Conservation (phyloP, 306 rosid species). For the Trifolium subterraneum region DNA sequence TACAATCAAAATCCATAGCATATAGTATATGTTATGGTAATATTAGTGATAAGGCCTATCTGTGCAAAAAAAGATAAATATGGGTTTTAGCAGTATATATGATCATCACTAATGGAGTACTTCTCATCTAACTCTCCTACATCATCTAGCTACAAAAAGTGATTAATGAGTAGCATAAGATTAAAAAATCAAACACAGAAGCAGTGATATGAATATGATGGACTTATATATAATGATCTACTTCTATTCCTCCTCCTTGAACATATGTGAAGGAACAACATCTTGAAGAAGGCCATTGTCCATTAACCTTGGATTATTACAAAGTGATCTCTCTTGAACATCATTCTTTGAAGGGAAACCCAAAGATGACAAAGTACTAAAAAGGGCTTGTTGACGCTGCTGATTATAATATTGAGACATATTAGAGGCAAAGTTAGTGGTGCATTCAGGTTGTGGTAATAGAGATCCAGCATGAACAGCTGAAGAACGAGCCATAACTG, state of each 20-base stretch:
- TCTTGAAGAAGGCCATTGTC: constrained; percentile 86
- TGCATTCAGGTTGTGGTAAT: not conserved
- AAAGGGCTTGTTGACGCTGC: constrained; percentile 37
- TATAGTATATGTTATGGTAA: too few relatives aligned
- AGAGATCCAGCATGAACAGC: not conserved
- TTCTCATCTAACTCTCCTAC: constrained; percentile 20
- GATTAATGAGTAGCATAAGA: not conserved
- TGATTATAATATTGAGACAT: constrained; percentile 42
- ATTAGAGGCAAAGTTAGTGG: not conserved
- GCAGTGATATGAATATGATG: not conserved
- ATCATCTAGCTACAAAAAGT: constrained; percentile 31
- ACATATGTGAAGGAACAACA: constrained; percentile 63
- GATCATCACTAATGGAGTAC: constrained; percentile 34
- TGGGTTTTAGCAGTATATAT: constrained; percentile 38
- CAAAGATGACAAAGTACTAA: constrained; percentile 42
- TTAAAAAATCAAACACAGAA: constrained; percentile 37
- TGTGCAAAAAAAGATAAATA: constrained; percentile 38
- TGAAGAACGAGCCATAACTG: constrained; percentile 63
- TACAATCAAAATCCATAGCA: not conserved
- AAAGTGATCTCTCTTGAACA: constrained; percentile 52
- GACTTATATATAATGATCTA: not conserved
- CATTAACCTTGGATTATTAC: constrained; percentile 43
- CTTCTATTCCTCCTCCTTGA: constrained; percentile 58
- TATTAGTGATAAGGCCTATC: not conserved
- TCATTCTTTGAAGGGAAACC: constrained; percentile 34